Conservation (phyloP, 805 yeast genomes). For the Sungouiozyma intestinalis region DNA sequence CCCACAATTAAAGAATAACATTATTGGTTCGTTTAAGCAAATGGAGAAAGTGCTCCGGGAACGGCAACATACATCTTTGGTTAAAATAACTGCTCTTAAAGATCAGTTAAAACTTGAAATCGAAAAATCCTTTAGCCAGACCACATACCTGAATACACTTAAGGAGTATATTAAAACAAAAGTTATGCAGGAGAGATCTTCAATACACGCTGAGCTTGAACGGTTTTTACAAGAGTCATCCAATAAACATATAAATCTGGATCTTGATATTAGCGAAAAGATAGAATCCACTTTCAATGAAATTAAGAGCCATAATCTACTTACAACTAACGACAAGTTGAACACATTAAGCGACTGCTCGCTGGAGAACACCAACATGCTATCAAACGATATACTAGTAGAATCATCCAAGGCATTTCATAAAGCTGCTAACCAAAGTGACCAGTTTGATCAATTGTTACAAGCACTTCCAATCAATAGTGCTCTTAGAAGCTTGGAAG, state of each 20-base stretch:
- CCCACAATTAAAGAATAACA: not conserved
- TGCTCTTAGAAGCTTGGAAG: not conserved
- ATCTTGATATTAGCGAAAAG: slow-evolving; percentile 2
- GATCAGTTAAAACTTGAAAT: slow-evolving; percentile 7
- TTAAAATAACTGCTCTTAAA: slow-evolving; percentile 3
- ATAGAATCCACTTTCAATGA: slow-evolving; percentile 3
- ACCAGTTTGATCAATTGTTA: not conserved
- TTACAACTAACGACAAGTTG: slow-evolving; percentile 1
- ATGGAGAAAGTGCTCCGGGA: not conserved
- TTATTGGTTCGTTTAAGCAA: not conserved
- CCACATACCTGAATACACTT: slow-evolving; percentile 6
- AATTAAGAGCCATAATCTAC: slow-evolving; percentile 3
- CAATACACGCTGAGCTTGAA: slow-evolving; percentile 4
- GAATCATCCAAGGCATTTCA: not conserved
- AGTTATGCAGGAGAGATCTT: slow-evolving; percentile 7
- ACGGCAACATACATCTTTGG: not conserved
- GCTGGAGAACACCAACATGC: not conserved
- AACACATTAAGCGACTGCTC: not conserved
- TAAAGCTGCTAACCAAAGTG: not conserved
- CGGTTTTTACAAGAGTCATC: slow-evolving; percentile 6
- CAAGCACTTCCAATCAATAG: not conserved
- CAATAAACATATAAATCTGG: slow-evolving; percentile 6
- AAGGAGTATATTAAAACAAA: slow-evolving; percentile 8
- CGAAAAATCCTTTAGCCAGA: slow-evolving; percentile 2
- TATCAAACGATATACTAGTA: not conserved